phyloP scores from a whole-genome alignment of 768 basidiomycete genomes.

The Boletus rubescentipes region DNA sequence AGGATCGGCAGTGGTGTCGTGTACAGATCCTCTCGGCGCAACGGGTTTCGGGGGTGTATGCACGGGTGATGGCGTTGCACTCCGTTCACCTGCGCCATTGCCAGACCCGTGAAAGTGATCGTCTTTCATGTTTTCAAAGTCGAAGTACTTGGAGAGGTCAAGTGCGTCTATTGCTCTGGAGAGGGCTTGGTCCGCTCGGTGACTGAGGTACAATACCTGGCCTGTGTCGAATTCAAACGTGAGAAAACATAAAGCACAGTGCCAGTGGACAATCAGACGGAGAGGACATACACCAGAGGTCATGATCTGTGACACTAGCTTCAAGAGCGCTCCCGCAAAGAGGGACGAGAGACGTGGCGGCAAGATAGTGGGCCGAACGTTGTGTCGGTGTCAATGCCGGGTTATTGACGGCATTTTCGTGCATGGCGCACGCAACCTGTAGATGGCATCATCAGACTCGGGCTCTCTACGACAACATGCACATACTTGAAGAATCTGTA shows the following conservation, averaged over 20 bases:
- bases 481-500: slow-evolving; percentile 22
- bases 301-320: not conserved
- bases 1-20: not conserved
- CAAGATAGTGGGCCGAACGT: slow-evolving; percentile 9
- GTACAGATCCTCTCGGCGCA: not conserved
- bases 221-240: slow-evolving; percentile 6
- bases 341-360: slow-evolving; percentile 3
- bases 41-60: not conserved
- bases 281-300: slow-evolving; percentile 17
- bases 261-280: not conserved
- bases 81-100: not conserved
- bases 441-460: not conserved
- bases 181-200: slow-evolving; percentile 1
- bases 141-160: slow-evolving; percentile 1
- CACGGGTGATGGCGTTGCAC: not conserved
- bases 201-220: not conserved
- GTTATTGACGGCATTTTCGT: slow-evolving; percentile 23
- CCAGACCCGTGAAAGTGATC: not conserved
- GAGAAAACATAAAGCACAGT: not conserved
- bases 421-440: slow-evolving; percentile 25
- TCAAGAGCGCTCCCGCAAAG: slow-evolving; percentile 8
- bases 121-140: not conserved
- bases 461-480: not conserved
- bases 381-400: not conserved
- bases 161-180: not conserved